phyloP scores from a whole-genome alignment of 257 asterid species.

The Capsicum chinense region DNA sequence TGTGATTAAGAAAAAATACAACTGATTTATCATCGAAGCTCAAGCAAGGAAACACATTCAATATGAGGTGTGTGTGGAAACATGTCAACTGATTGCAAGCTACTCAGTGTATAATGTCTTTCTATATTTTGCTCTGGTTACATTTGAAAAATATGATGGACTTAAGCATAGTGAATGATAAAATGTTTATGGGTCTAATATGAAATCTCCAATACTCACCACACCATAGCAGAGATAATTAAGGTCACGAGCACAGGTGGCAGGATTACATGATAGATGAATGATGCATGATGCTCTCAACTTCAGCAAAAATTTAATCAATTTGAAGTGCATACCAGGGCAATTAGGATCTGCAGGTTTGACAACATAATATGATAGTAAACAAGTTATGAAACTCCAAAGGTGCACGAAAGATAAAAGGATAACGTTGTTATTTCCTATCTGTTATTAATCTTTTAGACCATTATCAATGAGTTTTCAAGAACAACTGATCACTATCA shows the following conservation, averaged over 20 bases:
- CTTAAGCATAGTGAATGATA: conserved; percentile 26
- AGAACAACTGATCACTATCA: neutral
- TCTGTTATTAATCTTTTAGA: neutral
- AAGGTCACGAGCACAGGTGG: conserved; percentile 97
- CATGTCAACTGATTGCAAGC: conserved; percentile 95
- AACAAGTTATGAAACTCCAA: conserved; percentile 26
- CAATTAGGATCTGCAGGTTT: conserved; percentile 87
- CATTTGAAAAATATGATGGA: conserved; percentile 15
- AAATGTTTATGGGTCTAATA: neutral
- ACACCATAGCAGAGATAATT: conserved; percentile 94
- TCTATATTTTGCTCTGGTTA: conserved; percentile 69
- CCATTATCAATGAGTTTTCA: neutral
- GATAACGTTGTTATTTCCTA: neutral
- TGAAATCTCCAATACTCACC: conserved; percentile 50
- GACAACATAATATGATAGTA: neutral
- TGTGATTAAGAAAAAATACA: neutral
- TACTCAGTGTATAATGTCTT: conserved; percentile 73
- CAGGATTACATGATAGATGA: conserved; percentile 93
- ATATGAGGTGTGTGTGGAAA: conserved; percentile 99
- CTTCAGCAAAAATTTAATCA: conserved; percentile 74
- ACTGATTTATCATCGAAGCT: conserved; percentile 47
- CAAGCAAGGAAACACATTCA: conserved; percentile 92
- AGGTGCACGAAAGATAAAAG: neutral
- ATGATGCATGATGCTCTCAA: conserved; percentile 72
- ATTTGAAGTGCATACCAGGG: conserved; percentile 93